Evolutionary conservation across 352 stramenopile genomes (phyloP).

Genomic region (Globisporangium recalcitrans): DNA sequence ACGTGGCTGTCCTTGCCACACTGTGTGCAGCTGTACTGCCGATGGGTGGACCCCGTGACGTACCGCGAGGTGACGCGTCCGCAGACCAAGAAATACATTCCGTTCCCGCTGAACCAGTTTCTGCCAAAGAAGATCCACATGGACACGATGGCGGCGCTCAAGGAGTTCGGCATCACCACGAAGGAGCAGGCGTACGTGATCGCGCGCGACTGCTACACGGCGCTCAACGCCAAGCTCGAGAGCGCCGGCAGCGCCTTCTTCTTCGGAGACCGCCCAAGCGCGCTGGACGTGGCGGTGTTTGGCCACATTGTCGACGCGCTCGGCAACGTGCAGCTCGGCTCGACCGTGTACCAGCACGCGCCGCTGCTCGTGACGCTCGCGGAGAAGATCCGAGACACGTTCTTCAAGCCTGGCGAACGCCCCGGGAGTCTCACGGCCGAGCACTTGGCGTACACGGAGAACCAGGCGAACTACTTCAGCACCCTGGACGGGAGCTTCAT

Average conservation of each 20-base stretch:
- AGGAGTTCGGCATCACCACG: conserved; percentile 46
- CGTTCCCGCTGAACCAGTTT: conserved; percentile 79
- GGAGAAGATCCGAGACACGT: conserved; percentile 64
- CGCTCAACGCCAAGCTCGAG: conserved; percentile 77
- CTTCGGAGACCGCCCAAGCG: conserved; percentile 61
- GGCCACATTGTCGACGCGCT: conserved; percentile 79
- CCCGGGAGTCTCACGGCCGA: conserved; percentile 31
- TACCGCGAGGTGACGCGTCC: conserved; percentile 82
- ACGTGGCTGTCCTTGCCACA: not conserved
- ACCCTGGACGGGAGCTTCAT: conserved; percentile 52
- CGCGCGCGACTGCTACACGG: conserved; percentile 79
- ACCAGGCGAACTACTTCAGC: conserved; percentile 68
- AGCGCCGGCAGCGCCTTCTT: conserved; percentile 51
- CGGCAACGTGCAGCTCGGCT: conserved; percentile 60
- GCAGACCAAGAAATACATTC: conserved; percentile 75
- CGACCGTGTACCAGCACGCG: conserved; percentile 69
- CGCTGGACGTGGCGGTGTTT: conserved; percentile 77
- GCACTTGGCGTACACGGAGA: conserved; percentile 60
- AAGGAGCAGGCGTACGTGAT: conserved; percentile 80
- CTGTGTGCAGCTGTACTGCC: conserved; percentile 62
- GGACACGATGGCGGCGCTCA: conserved; percentile 54
- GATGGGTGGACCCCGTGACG: conserved; percentile 79
- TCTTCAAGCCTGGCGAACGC: conserved; percentile 45
- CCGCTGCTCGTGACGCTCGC: conserved; percentile 69
- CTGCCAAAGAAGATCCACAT: conserved; percentile 84